phyloP scores from a whole-genome alignment of 2,329 filamentous ascomycete species.

The Epichloe aotearoae region DNA sequence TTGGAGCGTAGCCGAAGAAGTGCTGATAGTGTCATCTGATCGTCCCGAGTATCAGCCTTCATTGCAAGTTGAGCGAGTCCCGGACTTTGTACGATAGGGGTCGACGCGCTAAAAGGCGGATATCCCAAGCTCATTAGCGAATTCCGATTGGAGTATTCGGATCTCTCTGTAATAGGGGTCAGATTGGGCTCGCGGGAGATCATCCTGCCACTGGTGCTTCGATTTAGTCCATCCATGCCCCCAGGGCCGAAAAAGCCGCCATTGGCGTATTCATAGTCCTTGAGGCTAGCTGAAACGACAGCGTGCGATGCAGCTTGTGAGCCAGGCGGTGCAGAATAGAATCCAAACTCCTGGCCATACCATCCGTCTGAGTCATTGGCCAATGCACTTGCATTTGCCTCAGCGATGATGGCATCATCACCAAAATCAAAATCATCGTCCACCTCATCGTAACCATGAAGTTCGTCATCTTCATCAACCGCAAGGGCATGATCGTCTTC shows the following conservation, averaged over 20 bases:
- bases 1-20: conserved; percentile 60
- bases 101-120: conserved; percentile 27
- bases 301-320: conserved; percentile 31
- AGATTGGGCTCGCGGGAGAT: conserved; percentile 78
- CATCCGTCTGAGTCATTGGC: conserved; percentile 88
- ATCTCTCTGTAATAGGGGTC: conserved; percentile 90
- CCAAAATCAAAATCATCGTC: conserved; percentile 58
- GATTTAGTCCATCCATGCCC: conserved; percentile 39
- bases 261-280: conserved; percentile 49
- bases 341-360: conserved; percentile 94
- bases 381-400: conserved; percentile 84
- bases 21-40: conserved; percentile 62
- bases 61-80: conserved; percentile 65
- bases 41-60: conserved; percentile 41
- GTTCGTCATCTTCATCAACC: conserved; percentile 8
- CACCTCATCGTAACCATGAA: conserved; percentile 42
- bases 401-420: conserved; percentile 85
- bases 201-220: conserved; percentile 59
- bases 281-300: conserved; percentile 18
- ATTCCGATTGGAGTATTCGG: conserved; percentile 91
- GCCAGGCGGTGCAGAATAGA: conserved; percentile 56
- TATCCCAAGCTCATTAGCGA: conserved; percentile 62
- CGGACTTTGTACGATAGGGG: conserved; percentile 46
- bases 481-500: conserved; percentile 2
- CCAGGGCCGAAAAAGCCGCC: conserved; percentile 83